phyloP scores from a whole-genome alignment of 2,329 filamentous ascomycete genomes.

The Hyphodiscus sp. region DNA sequence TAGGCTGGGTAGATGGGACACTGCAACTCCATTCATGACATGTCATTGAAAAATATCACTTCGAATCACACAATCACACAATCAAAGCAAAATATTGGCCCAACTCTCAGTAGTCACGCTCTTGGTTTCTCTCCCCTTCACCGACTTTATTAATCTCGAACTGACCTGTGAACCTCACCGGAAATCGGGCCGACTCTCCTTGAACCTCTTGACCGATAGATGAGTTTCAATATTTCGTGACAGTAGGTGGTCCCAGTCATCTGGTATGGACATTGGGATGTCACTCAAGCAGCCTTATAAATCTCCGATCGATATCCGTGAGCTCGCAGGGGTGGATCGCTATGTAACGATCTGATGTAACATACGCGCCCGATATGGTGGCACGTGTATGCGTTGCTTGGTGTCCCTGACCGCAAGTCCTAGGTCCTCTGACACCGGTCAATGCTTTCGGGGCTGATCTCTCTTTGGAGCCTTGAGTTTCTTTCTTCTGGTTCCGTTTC shows the following conservation, averaged over 20 bases:
- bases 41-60: background rate
- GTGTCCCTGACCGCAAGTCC: background rate
- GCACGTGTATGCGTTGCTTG: background rate
- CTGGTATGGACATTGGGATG: background rate
- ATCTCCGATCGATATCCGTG: background rate
- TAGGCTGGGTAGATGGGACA: background rate
- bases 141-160: background rate
- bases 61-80: background rate
- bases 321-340: no score
- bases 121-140: background rate
- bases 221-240: background rate
- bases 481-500: background rate
- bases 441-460: background rate
- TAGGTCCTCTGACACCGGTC: background rate
- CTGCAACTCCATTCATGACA: constrained; percentile 3
- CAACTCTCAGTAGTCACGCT: background rate
- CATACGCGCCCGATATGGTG: no score
- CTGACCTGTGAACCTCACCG: background rate
- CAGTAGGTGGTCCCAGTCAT: background rate
- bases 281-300: background rate
- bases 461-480: background rate
- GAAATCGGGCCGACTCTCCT: background rate
- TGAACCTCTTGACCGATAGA: background rate
- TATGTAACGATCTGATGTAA: no score
- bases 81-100: background rate